Evolutionary conservation across 2,329 filamentous ascomycete genomes (phyloP).

Genomic region (Tolypocladium tropicale): DNA sequence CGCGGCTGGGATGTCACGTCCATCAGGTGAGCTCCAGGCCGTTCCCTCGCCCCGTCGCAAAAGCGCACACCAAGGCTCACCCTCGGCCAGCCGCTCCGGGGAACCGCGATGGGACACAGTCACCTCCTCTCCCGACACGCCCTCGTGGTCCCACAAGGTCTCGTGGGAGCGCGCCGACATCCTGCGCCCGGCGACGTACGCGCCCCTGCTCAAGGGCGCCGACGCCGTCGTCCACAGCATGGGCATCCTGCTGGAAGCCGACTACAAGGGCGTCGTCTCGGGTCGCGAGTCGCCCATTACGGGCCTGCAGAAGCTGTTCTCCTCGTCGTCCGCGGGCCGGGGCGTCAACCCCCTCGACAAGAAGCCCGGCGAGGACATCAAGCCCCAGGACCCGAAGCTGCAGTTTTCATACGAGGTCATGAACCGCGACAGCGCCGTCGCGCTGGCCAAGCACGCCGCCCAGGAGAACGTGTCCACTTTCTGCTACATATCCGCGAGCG

Average conservation of each 20-base stretch:
- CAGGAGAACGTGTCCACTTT: slow-evolving; percentile 58
- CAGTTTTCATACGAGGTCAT: slow-evolving; percentile 94
- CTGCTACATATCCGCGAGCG: slow-evolving; percentile 81
- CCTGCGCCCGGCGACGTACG: slow-evolving; percentile 72
- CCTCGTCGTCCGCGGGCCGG: slow-evolving; percentile 50
- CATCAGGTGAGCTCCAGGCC: slow-evolving; percentile 54
- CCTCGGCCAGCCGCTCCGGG: slow-evolving; percentile 64
- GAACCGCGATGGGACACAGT: slow-evolving; percentile 77
- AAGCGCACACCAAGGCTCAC: slow-evolving; percentile 7
- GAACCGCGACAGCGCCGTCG: slow-evolving; percentile 85
- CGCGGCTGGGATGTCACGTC: slow-evolving; percentile 89
- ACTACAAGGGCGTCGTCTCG: slow-evolving; percentile 88
- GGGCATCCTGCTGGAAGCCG: slow-evolving; percentile 91
- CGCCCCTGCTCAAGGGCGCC: slow-evolving; percentile 61
- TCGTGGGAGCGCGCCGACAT: slow-evolving; percentile 85
- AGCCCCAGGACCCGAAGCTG: slow-evolving; percentile 55
- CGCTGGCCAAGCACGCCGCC: slow-evolving; percentile 67
- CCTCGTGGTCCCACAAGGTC: slow-evolving; percentile 73
- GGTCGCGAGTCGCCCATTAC: slow-evolving; percentile 74
- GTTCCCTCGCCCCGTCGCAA: neutral
- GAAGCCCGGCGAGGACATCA: slow-evolving; percentile 47
- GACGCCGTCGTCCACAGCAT: slow-evolving; percentile 88
- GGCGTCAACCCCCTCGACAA: slow-evolving; percentile 61
- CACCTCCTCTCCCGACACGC: slow-evolving; percentile 58
- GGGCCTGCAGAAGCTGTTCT: slow-evolving; percentile 72